Evolutionary conservation across 139 green algal genomes (phyloP).

Genomic region (Marvania coccoides): DNA sequence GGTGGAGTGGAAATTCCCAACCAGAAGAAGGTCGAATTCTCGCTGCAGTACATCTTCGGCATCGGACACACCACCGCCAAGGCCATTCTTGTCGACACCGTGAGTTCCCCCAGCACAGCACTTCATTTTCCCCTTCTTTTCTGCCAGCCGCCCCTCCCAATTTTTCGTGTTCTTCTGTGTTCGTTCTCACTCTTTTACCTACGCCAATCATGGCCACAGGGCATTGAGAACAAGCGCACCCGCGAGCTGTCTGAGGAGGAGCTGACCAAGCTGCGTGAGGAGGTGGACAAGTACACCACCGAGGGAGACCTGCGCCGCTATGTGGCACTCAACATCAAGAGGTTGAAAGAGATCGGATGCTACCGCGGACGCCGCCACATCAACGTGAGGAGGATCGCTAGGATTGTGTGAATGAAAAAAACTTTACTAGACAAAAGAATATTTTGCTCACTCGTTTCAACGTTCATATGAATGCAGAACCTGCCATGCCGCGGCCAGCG

Average conservation of each 20-base stretch:
- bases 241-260: constrained; percentile 94
- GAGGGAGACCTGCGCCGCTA: constrained; percentile 88
- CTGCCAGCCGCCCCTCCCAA: too few relatives aligned
- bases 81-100: constrained; percentile 74
- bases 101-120: constrained; percentile 14
- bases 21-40: constrained; percentile 89
- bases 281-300: constrained; percentile 83
- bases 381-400: constrained; percentile 40
- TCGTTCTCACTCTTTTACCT: background rate
- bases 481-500: constrained; percentile 87
- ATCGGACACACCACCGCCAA: constrained; percentile 89
- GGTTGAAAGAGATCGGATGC: constrained; percentile 96
- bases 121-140: background rate
- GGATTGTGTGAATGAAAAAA: background rate
- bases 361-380: constrained; percentile 92
- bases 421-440: background rate
- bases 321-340: constrained; percentile 91
- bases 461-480: constrained; percentile 36
- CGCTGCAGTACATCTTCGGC: constrained; percentile 95
- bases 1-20: constrained; percentile 98
- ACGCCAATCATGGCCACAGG: constrained; percentile 27
- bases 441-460: background rate
- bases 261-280: constrained; percentile 85
- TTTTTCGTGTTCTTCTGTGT: too few relatives aligned
- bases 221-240: constrained; percentile 94